Base-by-base conservation (phyloP, 2,329 filamentous ascomycete species). In the Escovopsis sp. region DNA sequence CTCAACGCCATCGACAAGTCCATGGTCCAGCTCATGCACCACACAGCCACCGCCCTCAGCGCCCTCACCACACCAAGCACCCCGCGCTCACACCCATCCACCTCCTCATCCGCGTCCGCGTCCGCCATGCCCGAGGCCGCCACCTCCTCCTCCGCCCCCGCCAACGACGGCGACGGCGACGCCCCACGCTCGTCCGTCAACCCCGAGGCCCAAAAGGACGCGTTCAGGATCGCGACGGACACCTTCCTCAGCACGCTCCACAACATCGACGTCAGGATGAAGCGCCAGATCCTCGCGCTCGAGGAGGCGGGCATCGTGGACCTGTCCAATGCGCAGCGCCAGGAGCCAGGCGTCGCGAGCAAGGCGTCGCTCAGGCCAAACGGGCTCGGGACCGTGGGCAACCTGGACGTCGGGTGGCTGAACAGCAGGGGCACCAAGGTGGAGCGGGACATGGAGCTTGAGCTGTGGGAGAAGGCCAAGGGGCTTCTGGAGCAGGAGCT, bases 361-460 rank as follows among this genome's bases (percentile, higher is more conserved):
- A 59, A 58, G 35, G 57, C 62, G 11, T 65, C 66, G 9, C 50
- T 75, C 48, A 63, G 76, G 56, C 68, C 77, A 33, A 64, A 74
- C 36, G 74, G 70, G 33, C 61, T 67, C 43, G 74, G 68, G 16
- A 68, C 67, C 51, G 71, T 76, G 30, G 74, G 72, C 9, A 65
- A 64, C 25, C 67, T 95, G 41, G 88, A 95, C 56, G 80, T 93
- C 12, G 88, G 88, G 29, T 89, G 84, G 76, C 62, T 96, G 52
- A 96, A 95, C 57, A 88, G 84, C 53, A 74, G 85, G 43, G 85
- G 84, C 46, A 81, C 84, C 48, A 81, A 81, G 47, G 83, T 93
- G 16, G 84, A 84, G 43, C 75, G 79, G 52, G 81, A 85, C 48
- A 91, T 89, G 70, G 86, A 93, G 55, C 74, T 75, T 2, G 85